phyloP scores from a whole-genome alignment of 2,329 filamentous ascomycete genomes.

The Bipolaris victoriae region DNA sequence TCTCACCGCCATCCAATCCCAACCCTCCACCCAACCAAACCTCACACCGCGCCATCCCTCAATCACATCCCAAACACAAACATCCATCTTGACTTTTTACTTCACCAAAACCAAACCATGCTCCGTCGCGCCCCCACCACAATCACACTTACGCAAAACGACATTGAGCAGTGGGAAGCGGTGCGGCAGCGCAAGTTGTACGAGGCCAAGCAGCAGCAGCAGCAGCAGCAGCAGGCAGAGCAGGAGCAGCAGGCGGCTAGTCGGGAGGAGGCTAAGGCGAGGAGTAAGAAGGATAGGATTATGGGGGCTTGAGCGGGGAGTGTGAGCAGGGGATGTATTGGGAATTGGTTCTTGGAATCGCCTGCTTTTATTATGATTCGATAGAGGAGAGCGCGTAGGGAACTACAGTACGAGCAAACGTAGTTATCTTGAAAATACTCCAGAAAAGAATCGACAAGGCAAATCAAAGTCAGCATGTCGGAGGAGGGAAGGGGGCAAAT shows the following conservation, averaged over 20 bases:
- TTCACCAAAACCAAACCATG: conserved; percentile 53
- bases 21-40: not conserved
- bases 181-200: conserved; percentile 53
- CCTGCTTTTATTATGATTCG: too few relatives aligned
- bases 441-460: too few relatives aligned
- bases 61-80: not conserved
- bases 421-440: too few relatives aligned
- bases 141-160: conserved; percentile 71
- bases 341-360: too few relatives aligned
- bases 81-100: not conserved
- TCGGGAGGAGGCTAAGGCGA: conserved; percentile 22
- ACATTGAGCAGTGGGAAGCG: conserved; percentile 74
- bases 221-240: conserved; percentile 25
- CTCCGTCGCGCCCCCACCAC: conserved; percentile 72
- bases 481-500: too few relatives aligned
- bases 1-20: not conserved
- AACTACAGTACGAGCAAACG: too few relatives aligned
- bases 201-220: conserved; percentile 38
- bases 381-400: too few relatives aligned
- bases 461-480: too few relatives aligned
- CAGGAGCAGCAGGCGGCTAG: conserved; percentile 22
- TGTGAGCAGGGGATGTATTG: too few relatives aligned
- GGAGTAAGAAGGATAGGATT: conserved; percentile 41
- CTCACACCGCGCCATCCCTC: not conserved
- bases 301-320: conserved; percentile 27